Percentiles rank a stretch among this genome's conserved stretches.
These are phyloP conservation scores for Dissophora ornata DNA, from an alignment of 192 early-diverging fungal genomes.

Conservation along the genomic window DNA sequence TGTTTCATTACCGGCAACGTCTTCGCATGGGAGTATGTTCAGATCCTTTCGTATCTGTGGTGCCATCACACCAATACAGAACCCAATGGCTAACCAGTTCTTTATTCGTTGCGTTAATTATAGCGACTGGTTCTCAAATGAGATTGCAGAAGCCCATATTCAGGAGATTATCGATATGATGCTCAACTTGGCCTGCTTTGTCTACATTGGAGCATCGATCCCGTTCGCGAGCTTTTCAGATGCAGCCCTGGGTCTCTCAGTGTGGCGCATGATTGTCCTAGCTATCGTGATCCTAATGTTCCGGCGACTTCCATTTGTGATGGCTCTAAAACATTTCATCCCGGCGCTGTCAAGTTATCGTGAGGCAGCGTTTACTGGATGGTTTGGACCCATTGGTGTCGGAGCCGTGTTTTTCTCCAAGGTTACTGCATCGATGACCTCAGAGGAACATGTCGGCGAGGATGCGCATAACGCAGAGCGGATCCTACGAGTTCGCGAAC, in stretches of 20 bases:
- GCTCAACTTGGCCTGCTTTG: constrained; percentile 88
- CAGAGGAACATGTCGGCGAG: constrained; percentile 23
- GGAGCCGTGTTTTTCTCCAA: constrained; percentile 66
- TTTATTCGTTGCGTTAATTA: neutral
- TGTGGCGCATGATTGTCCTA: constrained; percentile 76
- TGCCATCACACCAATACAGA: too few relatives aligned
- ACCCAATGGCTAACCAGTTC: too few relatives aligned
- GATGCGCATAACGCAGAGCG: neutral
- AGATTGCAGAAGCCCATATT: constrained; percentile 83
- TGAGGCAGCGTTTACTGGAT: constrained; percentile 87
- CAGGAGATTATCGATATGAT: constrained; percentile 93
- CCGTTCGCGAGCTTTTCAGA: constrained; percentile 77
- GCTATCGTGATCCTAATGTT: constrained; percentile 74
- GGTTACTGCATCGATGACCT: constrained; percentile 42
- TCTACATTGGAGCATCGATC: constrained; percentile 85
- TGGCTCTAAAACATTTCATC: constrained; percentile 70
- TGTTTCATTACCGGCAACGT: constrained; percentile 84
- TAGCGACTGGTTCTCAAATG: constrained; percentile 86
- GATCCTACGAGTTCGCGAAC: constrained; percentile 22
- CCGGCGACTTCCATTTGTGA: constrained; percentile 78
- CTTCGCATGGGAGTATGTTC: constrained; percentile 83
- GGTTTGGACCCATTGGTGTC: constrained; percentile 92
- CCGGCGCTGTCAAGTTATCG: constrained; percentile 76
- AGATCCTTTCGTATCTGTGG: too few relatives aligned
- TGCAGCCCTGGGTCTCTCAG: constrained; percentile 60